Evolutionary conservation across 345 rosid species (phyloP), one percentile per base, ranked within the genome.

Genomic region (thale cress (Arabidopsis thaliana)): DNA sequence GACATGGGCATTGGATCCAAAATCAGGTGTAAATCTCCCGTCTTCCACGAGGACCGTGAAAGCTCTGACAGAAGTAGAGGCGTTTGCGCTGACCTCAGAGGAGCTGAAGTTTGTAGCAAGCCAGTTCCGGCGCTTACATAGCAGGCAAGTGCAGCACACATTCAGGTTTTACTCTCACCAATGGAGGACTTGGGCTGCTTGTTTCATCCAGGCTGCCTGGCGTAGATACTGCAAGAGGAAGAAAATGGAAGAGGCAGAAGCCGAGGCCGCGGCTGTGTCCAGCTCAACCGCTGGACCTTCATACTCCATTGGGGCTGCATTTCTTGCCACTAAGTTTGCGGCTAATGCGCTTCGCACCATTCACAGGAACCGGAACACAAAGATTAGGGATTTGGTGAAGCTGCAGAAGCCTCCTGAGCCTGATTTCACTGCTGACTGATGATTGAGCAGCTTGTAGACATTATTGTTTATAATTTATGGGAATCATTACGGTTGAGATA

Each of bases 161-260:
- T 93, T 93, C 89, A 85, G 98, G 3, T 93, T 93, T 70, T 91
- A 93, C 84, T 91, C 97, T 3, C 96, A 91, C 82, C 98, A 93
- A 38, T 93, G 98, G 98, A 88, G 90, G 85, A 91, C 98, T n/a
- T 93, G 98, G 98, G 98, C 97, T 0, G 98, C 98, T 37, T 91
- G 96, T 82, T 93, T 93, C 50, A 89, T 93, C 67, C 98, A 91
- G 48, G 98, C 97, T 7, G 97, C 97, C 0, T 93, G 98, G 98
- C 87, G 96, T 1, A 81, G 98, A 5, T 88, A 93, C 75, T 82
- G 85, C 51, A 93, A 85, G 83, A 87, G 94, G 80, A 93, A 93
- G 87, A 86, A 14, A 46, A 69, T 87, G 85, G 98, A 90, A 77
- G 91, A 67, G 61, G 91, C 79, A 12, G 85, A 69, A 11, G 69